Base-by-base conservation (phyloP, 352 stramenopile genomes). In the Discostella stelligera region DNA sequence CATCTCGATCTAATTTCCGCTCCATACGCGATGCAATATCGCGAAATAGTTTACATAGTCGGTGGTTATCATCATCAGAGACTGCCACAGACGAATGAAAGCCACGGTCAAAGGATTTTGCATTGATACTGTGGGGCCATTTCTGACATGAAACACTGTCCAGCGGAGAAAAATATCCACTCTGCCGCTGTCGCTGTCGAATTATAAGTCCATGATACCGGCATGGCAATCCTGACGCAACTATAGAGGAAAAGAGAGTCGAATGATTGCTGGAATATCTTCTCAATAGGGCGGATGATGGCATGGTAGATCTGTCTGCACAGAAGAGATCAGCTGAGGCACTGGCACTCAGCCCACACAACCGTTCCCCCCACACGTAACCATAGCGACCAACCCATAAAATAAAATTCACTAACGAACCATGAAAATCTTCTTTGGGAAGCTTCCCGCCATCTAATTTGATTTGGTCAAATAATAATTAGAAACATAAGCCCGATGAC, bases 1-100 rank as follows among this genome's bases (percentile, higher is more conserved):
- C 27, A 49, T 53, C n/a, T 65, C 37, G 21, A 20, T 65, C 58
- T 32, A 44, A 3, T 44, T 44, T 44, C 37, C 11, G 27, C 32
- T 46, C 53, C 16, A 37, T 55, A 25, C 60, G 60, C 32, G 60
- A 58, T 58, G 18, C 60, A 25, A 72, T 64, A 14, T 64, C 64
- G 48, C 18, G 14, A 55, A 72, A 72, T 32, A 62, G 41, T 64
- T 64, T 52, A 20, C 54, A 50, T 21, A 72, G 55, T 27, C 8
- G 23, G 11, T 23, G 44, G 53, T 59, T 53, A 20, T 55, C 46
- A 62, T 23, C 23, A 25, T 20, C 14, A 56, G 39, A 16, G 55
- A 37, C 44, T 18, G 2, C 20, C 44, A 27, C 14, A 55, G 59
- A 53, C 9, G 37, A 37, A 44, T 55, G 59, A 55, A 66, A 66